Evolutionary conservation across 345 rosid species (phyloP), one percentile per base, ranked within the genome.

Genomic region (Rhodomyrtus tomentosa): DNA sequence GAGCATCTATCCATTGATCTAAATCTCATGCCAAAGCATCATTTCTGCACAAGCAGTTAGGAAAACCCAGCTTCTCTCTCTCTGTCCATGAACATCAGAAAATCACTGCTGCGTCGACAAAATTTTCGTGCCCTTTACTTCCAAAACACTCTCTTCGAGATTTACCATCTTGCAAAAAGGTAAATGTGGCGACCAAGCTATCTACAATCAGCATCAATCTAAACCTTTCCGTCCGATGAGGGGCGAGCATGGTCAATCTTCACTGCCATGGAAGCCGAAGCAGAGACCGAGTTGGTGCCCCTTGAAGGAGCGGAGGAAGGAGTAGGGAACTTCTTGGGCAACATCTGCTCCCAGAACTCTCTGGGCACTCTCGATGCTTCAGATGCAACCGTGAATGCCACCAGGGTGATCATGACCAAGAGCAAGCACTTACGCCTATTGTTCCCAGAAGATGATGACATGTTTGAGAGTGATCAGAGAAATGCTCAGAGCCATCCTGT

Each of bases 231-330:
- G 53, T 90, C 90, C 2, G 90, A 88, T 1, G 95, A 89, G 86
- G 91, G 89, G 49, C 38, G 91, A n/a, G 15, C 81, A 56, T 82
- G 87, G 86, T 90, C 87, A 0, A 87, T 72, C 85, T 87, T 88
- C 32, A 86, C 58, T 32, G 89, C 85, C 16, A 89, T 81, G 4
- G 93, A 87, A 83, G 91, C 88, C 0, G 94, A 93, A 81, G 84
- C 88, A 51, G 88, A 83, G 51, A 93, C 80, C 15, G 94, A 92
- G 85, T 96, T 94, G 72, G 99, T 96, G 76, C 98, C 98, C 87
- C 89, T 94, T 4, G 99, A 96, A 55, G 99, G 99, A 86, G 98
- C 85, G 38, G 99, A 96, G 53, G 91, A 88, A 84, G 95, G 95
- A 76, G 91, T 21, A 1, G 97, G 98, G 25, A 94, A 89, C 91